Conservation (phyloP, 805 yeast species). For the Candida caryicola region DNA sequence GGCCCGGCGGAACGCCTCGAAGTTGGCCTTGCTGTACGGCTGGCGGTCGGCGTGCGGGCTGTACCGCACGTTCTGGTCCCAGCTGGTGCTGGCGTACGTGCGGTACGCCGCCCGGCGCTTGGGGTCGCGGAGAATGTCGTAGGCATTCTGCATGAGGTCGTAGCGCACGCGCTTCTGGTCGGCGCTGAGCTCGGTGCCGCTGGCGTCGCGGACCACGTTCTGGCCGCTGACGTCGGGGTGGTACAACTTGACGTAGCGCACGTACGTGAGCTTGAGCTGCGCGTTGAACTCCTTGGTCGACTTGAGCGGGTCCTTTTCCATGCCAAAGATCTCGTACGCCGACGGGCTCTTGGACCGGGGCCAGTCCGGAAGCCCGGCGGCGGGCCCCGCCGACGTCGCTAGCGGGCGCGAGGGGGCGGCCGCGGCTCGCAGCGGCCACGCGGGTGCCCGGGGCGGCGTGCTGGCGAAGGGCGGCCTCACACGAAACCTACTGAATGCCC, state of each 20-base stretch:
- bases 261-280: conserved; percentile 34
- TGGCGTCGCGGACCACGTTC: conserved; percentile 21
- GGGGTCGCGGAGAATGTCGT: conserved; percentile 51
- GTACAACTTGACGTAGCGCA: conserved; percentile 59
- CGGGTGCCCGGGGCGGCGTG: too few relatives aligned
- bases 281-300: conserved; percentile 53
- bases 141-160: conserved; percentile 33
- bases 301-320: conserved; percentile 32
- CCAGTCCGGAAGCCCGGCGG: too few relatives aligned
- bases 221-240: conserved; percentile 67
- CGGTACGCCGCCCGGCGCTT: conserved; percentile 33
- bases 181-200: conserved; percentile 28
- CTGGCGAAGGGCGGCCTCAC: too few relatives aligned
- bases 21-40: conserved; percentile 13
- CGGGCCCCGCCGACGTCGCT: too few relatives aligned
- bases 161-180: conserved; percentile 33
- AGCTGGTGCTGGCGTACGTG: conserved; percentile 20
- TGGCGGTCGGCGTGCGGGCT: conserved; percentile 4
- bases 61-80: conserved; percentile 9
- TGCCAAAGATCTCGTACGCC: conserved; percentile 65
- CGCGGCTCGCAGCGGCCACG: too few relatives aligned
- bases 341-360: conserved; percentile 56
- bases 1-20: conserved; percentile 37
- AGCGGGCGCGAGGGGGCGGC: too few relatives aligned
- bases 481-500: too few relatives aligned